phyloP scores from a whole-genome alignment of 2,329 filamentous ascomycete species.

The Fusarium brachygibbosum region DNA sequence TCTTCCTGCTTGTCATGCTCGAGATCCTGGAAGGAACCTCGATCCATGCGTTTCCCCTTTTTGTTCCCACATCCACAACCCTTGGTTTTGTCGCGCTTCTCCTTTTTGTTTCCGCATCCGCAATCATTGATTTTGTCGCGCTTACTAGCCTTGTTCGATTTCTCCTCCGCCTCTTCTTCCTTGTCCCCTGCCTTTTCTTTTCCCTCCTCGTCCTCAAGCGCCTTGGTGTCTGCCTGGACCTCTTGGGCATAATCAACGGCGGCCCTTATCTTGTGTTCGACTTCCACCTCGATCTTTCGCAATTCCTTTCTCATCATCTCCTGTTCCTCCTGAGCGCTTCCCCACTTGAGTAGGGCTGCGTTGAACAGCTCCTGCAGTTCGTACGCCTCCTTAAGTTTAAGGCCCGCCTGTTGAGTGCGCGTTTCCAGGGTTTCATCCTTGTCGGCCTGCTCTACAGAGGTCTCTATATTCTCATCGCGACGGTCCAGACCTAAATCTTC shows the following conservation, averaged over 20 bases:
- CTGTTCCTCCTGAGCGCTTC: not conserved
- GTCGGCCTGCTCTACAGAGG: not conserved
- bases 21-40: too few species aligned
- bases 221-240: not conserved
- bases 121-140: not conserved
- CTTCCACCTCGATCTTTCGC: not conserved
- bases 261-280: not conserved
- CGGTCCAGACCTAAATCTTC: not conserved
- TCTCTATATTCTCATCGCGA: not conserved
- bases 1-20: constrained; percentile 17
- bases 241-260: not conserved
- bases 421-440: not conserved
- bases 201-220: not conserved
- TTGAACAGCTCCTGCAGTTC: not conserved
- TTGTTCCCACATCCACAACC: not conserved
- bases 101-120: not conserved
- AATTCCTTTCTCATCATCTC: constrained; percentile 1
- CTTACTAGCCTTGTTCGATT: not conserved
- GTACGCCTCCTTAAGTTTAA: not conserved
- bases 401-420: not conserved
- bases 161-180: not conserved
- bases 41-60: not conserved
- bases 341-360: not conserved
- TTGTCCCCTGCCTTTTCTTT: not conserved
- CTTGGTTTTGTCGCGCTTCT: not conserved